phyloP scores from a whole-genome alignment of 768 basidiomycete genomes.

The Lactifluus pinguis region DNA sequence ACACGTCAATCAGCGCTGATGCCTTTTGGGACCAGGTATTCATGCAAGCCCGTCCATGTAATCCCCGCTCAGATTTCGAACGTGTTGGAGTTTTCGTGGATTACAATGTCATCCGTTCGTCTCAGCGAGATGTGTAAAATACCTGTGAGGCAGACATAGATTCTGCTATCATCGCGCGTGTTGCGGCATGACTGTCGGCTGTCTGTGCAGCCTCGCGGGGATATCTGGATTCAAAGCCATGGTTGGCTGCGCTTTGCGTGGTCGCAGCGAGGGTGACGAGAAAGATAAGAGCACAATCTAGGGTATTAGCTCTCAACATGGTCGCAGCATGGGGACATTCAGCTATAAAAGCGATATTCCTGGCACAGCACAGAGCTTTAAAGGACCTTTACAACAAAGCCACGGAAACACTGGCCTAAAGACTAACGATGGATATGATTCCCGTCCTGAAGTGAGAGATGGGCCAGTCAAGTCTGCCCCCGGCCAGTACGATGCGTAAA shows the following conservation, averaged over 20 bases:
- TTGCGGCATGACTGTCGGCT: neutral
- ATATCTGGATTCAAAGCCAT: neutral
- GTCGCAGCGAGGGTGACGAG: neutral
- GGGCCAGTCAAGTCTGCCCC: no score
- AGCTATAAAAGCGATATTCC: neutral
- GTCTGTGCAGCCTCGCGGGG: neutral
- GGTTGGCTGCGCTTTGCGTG: neutral
- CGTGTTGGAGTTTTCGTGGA: neutral
- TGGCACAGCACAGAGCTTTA: no score
- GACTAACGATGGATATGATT: no score
- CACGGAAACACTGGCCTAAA: no score
- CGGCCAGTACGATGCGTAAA: no score
- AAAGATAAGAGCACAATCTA: neutral
- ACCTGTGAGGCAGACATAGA: neutral
- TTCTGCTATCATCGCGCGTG: neutral
- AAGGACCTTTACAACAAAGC: no score
- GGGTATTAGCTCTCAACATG: neutral
- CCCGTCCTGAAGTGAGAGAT: no score
- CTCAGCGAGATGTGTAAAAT: slow-evolving; percentile 18
- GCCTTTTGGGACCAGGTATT: slow-evolving; percentile 7
- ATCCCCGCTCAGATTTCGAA: slow-evolving; percentile 18
- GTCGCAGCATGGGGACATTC: neutral
- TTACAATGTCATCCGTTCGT: slow-evolving; percentile 9
- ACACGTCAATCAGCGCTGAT: slow-evolving; percentile 10
- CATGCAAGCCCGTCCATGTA: slow-evolving; percentile 22